A percentile compares a stretch with the other conserved stretches of the same genome.
phyloP scores from a whole-genome alignment of 768 basidiomycete genomes.

The Pisolithus microcarpus region DNA sequence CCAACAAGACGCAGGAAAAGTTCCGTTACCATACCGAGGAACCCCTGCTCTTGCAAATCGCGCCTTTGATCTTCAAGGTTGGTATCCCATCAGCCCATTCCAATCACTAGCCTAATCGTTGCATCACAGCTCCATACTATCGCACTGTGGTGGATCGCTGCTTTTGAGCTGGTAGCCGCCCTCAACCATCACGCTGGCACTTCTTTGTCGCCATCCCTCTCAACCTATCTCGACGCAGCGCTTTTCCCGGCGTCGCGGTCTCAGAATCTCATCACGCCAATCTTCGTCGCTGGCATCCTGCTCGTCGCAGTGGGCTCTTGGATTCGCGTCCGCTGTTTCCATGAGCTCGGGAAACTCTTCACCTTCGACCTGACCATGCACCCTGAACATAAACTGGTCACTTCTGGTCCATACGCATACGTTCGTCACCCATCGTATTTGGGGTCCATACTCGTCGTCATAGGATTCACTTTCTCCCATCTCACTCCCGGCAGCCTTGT shows the following conservation, averaged over 20 bases:
- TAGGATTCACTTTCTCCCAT: slow-evolving; percentile 40
- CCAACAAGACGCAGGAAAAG: slow-evolving; percentile 46
- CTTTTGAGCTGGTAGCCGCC: slow-evolving; percentile 44
- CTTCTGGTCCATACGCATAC: slow-evolving; percentile 42
- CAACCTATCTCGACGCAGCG: slow-evolving; percentile 26
- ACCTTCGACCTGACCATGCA: slow-evolving; percentile 54
- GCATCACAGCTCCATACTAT: slow-evolving; percentile 39
- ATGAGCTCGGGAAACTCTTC: slow-evolving; percentile 46
- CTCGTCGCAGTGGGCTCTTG: slow-evolving; percentile 37
- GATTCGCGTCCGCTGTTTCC: slow-evolving; percentile 49
- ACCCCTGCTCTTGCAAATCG: slow-evolving; percentile 46
- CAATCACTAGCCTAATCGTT: not conserved
- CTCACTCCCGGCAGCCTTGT: slow-evolving; percentile 42
- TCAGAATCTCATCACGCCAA: slow-evolving; percentile 30
- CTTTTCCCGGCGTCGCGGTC: slow-evolving; percentile 25
- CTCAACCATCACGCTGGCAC: slow-evolving; percentile 23
- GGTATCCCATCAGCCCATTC: not conserved
- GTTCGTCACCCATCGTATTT: slow-evolving; percentile 56
- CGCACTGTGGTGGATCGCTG: slow-evolving; percentile 43
- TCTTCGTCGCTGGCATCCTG: slow-evolving; percentile 41
- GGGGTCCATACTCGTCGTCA: slow-evolving; percentile 42
- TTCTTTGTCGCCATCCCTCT: slow-evolving; percentile 28
- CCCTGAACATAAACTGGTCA: slow-evolving; percentile 45
- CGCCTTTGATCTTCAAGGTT: slow-evolving; percentile 51
- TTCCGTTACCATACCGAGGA: slow-evolving; percentile 48